Evolutionary conservation across 169 alveolate genomes (phyloP), one percentile per base, ranked within the genome.

Genomic region (Eimeria tenella): DNA sequence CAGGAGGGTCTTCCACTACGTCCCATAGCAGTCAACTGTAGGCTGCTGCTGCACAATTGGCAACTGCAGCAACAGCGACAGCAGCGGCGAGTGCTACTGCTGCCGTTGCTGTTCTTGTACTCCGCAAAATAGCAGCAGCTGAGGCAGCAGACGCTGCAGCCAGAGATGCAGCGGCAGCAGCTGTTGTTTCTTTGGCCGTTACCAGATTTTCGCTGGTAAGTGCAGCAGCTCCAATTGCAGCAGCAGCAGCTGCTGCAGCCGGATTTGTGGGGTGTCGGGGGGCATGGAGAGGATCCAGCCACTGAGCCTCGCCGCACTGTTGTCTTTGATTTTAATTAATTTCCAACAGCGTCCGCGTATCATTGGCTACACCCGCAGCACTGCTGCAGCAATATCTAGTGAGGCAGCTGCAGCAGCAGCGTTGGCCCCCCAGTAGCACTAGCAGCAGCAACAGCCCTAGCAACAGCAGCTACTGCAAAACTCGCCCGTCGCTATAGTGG

Each of bases 31-130:
- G 68, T 15, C 11, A 31, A 31, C 42, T 15, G 4, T 3, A 68
- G n/a, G 77, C 31, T 3, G 77, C 77, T 68, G n/a, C 31, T 68
- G 77, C 77, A 68, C 7, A 60, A 60, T 15, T 15, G n/a, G 79
- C 79, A 19, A 31, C 79, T 50, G 86, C 86, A 49, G 65, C 68
- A 77, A 49, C 62, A 17, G 86, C 52, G 23, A 63, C 42, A 68
- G 49, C 52, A 68, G 79, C 0, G 13, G 79, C 50, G 17, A 19
- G 2, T 19, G 79, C 79, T 21, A 23, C 79, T 9, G 31, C 49
- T 9, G 10, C 31, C 50, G 25, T 31, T 9, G 50, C 79, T 10
- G 5, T 31, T 68, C 13, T 9, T 68, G 79, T 15, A 68, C 31
- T 60, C 42, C 42, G 42, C 42, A 31, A 31, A 31, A 31, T 13